phyloP scores from a whole-genome alignment of 2,329 filamentous ascomycete species.

The Chaetomiaceae sp. region DNA sequence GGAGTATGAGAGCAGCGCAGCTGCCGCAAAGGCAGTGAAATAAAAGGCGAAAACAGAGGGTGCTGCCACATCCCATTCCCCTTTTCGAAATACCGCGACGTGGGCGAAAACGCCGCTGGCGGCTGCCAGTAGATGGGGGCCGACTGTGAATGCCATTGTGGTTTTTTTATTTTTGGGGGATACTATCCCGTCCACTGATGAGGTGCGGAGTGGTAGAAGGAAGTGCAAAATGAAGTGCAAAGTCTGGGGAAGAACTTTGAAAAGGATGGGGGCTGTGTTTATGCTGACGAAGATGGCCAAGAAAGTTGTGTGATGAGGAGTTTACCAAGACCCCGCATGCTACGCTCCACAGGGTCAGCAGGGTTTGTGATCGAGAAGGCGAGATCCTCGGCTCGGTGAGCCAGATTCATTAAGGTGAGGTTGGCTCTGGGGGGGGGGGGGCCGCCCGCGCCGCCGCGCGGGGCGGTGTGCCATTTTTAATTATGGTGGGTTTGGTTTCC shows the following conservation, averaged over 20 bases:
- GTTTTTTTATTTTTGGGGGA: neutral
- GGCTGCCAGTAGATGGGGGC: neutral
- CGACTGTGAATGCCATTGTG: neutral
- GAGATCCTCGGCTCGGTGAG: neutral
- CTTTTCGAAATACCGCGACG: conserved; percentile 13
- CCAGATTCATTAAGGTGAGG: neutral
- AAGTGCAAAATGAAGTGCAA: too few species aligned
- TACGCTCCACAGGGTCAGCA: neutral
- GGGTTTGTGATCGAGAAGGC: neutral
- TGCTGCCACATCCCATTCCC: conserved; percentile 20
- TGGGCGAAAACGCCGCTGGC: conserved; percentile 14
- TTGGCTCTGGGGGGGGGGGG: too few species aligned
- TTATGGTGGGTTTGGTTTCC: too few species aligned
- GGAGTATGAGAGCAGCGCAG: neutral
- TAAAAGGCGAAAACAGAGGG: conserved; percentile 19
- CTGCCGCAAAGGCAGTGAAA: neutral
- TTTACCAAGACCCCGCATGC: neutral
- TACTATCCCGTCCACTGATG: too few species aligned
- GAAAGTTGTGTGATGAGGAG: neutral
- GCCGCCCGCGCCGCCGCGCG: too few species aligned
- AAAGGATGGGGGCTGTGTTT: too few species aligned
- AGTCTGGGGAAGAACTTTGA: too few species aligned
- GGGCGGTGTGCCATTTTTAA: too few species aligned
- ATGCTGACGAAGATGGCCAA: too few species aligned
- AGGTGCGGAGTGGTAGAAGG: too few species aligned